These are phyloP conservation scores for Nannizziopsis barbatae DNA, from an alignment of 2,329 filamentous ascomycete genomes.

Conservation along the genomic window DNA sequence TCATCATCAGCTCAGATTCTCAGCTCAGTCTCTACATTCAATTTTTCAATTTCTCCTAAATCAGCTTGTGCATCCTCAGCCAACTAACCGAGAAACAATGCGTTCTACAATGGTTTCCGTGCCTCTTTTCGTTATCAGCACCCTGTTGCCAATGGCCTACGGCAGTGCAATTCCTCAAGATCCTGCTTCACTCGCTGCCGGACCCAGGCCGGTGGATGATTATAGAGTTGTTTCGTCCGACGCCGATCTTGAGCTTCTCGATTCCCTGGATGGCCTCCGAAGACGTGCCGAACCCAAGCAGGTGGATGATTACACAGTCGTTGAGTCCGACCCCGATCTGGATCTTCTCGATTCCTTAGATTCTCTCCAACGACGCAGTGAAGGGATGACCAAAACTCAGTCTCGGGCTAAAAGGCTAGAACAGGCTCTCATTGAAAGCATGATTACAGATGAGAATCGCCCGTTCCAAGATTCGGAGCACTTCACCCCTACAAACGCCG, in stretches of 20 bases:
- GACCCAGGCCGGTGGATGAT: not conserved
- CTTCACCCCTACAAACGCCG: too few species aligned
- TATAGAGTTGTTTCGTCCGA: not conserved
- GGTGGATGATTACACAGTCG: not conserved
- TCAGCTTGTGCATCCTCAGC: not conserved
- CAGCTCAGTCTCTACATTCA: not conserved
- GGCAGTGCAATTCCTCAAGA: not conserved
- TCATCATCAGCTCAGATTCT: not conserved
- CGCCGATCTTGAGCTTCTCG: not conserved
- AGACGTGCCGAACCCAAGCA: not conserved
- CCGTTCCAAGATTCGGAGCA: too few species aligned
- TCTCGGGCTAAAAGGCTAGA: not conserved
- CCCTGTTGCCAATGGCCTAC: not conserved
- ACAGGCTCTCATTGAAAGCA: not conserved
- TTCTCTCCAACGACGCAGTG: not conserved
- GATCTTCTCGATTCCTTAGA: not conserved
- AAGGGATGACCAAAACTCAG: not conserved
- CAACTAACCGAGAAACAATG: not conserved
- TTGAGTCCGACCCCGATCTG: not conserved
- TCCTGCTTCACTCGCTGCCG: not conserved
- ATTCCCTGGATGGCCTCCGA: not conserved
- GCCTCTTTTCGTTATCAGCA: not conserved
- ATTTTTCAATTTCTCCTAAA: not conserved
- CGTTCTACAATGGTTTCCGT: not conserved
- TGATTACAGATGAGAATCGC: not conserved